Base-by-base conservation (phyloP, 1,139 yeast genomes). In the Yamadazyma buinensis region DNA sequence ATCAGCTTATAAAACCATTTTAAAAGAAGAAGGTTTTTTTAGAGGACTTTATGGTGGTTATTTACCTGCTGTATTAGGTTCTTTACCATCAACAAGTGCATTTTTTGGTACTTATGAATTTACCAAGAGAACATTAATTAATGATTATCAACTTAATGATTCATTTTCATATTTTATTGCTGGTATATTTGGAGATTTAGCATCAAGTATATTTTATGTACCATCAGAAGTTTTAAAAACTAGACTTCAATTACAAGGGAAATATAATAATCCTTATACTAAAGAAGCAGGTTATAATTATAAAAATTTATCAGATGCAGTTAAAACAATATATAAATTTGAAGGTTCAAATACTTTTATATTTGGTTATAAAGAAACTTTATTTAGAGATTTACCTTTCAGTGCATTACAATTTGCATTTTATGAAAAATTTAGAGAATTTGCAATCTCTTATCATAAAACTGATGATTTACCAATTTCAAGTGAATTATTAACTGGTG, bases 201-300 rank as follows among this genome's bases (percentile, higher is more conserved):
- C 87, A 3, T 84, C 95, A 22, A 84, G 95, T 51, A 62, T 92
- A n/a, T 81, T 87, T 30, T 92, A 92, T 50, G 98, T 92, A n/a
- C 98, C 98, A 3, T 80, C 92, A 23, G 98, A 92, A 55, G 97
- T 92, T n/a, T 62, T 92, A 39, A 92, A 94, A 57, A 88, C 98
- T 7, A 70, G 98, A 48, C 61, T 92, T 32, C 98, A 92, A 61
- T 64, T 92, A 35, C 98, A 92, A 59, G 98, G 98, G 1, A 72
- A 80, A 33, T 73, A 76, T 58, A 86, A 88, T 57, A 92, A 90
- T 55, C 85, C 84, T 0, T 69, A 72, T 55, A 88, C 90, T 42
- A 57, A 68, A 32, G 86, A 87, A 10, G 57, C 67, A 34, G 97
- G 96, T 0, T 92, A 92, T 59, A 92, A 92, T 54, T 92, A 92